phyloP scores from a whole-genome alignment of 306 rosid species.

The Astragalus membranaceus region DNA sequence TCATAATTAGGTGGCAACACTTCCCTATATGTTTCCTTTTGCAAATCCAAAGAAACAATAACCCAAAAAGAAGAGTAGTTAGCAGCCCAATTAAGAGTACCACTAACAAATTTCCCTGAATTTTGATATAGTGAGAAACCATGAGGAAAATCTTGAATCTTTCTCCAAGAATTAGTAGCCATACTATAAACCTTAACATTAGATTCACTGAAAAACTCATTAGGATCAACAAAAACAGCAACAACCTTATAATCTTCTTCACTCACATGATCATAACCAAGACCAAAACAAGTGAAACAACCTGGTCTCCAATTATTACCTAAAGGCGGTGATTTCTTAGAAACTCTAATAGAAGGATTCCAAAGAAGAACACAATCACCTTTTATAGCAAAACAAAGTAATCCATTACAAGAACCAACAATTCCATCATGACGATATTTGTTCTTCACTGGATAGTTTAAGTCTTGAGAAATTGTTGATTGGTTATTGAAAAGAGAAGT shows the following conservation, averaged over 20 bases:
- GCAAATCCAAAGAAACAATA: constrained; percentile 37
- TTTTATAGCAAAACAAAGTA: constrained; percentile 43
- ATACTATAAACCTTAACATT: constrained; percentile 34
- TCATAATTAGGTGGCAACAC: constrained; percentile 42
- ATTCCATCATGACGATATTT: constrained; percentile 41
- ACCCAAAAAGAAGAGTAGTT: constrained; percentile 23
- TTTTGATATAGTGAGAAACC: constrained; percentile 29
- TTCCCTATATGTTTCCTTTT: constrained; percentile 33
- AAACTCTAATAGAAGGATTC: constrained; percentile 39
- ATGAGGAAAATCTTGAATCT: constrained; percentile 44
- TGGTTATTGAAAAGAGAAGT: constrained; percentile 20
- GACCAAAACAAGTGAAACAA: constrained; percentile 45
- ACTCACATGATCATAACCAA: constrained; percentile 37
- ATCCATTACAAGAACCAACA: constrained; percentile 44
- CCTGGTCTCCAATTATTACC: constrained; percentile 45
- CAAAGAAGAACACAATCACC: constrained; percentile 45
- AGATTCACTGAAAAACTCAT: constrained; percentile 26
- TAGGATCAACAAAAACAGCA: constrained; percentile 43
- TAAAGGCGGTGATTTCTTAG: constrained; percentile 46
- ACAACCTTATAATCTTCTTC: constrained; percentile 42
- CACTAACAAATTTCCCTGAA: constrained; percentile 39
- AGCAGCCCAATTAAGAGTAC: constrained; percentile 40
- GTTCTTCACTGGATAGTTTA: constrained; percentile 40
- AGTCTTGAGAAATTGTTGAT: constrained; percentile 22
- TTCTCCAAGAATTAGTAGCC: constrained; percentile 29